These are phyloP conservation scores for Encephalitozoon intestinalis DNA, from an alignment of 371 early-diverging fungal genomes.

Conservation along the genomic window DNA sequence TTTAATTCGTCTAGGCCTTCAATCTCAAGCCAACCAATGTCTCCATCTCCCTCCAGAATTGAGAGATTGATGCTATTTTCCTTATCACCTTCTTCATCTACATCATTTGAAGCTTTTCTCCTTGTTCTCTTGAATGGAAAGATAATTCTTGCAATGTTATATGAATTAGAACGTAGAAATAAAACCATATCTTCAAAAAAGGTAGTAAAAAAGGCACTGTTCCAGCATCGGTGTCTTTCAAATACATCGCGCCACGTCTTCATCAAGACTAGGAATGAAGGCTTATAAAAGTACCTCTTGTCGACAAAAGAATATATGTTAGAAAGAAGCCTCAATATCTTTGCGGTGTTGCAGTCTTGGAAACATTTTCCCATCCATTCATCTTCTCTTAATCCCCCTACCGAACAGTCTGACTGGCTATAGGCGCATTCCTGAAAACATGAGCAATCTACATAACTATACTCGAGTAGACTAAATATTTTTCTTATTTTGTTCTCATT, in stretches of 20 bases:
- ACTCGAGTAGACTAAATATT: slow-evolving; percentile 43
- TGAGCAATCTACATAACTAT: slow-evolving; percentile 19
- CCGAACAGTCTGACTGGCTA: not conserved
- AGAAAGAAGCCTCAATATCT: slow-evolving; percentile 18
- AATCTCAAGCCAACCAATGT: not conserved
- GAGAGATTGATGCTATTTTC: not conserved
- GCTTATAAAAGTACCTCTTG: slow-evolving; percentile 35
- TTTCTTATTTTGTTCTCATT: slow-evolving; percentile 18
- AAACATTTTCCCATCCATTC: not conserved
- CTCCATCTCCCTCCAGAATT: not conserved
- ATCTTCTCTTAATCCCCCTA: not conserved
- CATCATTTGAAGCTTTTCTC: not conserved
- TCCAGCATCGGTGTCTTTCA: not conserved
- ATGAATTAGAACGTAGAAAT: not conserved
- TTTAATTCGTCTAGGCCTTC: not conserved
- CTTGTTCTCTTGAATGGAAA: slow-evolving; percentile 19
- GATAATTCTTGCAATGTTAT: slow-evolving; percentile 12
- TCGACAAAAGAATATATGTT: not conserved
- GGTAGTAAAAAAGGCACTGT: not conserved
- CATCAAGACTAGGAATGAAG: slow-evolving; percentile 29
- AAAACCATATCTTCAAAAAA: not conserved
- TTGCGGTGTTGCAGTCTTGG: not conserved
- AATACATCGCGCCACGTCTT: not conserved
- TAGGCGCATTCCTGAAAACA: not conserved
- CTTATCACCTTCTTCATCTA: not conserved